phyloP scores from a whole-genome alignment of 140 eudicot genomes.

The Flaveria floridana region DNA sequence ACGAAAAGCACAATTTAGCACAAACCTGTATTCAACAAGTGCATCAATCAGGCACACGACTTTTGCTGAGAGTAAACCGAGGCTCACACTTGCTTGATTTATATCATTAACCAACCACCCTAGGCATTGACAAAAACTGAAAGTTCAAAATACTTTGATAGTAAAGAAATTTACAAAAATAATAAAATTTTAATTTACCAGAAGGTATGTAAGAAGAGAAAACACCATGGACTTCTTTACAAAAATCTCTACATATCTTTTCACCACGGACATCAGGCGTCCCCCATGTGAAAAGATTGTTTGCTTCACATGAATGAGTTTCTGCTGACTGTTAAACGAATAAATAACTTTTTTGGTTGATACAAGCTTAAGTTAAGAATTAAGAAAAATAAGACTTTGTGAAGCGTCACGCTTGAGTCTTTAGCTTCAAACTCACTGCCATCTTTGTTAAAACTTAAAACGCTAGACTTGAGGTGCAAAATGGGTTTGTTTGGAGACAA shows the following conservation, averaged over 20 bases:
- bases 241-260: conserved; percentile 44
- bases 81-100: conserved; percentile 35
- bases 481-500: background rate
- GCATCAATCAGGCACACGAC: conserved; percentile 65
- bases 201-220: conserved; percentile 47
- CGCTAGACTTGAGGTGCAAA: background rate
- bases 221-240: conserved; percentile 38
- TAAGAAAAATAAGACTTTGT: background rate
- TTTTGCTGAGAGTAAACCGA: conserved; percentile 56
- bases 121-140: conserved; percentile 28
- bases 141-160: background rate
- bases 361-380: background rate
- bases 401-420: conserved; percentile 13
- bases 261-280: conserved; percentile 49
- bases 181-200: conserved; percentile 43
- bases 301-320: conserved; percentile 39
- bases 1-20: conserved; percentile 13
- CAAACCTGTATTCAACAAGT: conserved; percentile 72
- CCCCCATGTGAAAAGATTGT: conserved; percentile 55
- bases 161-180: background rate
- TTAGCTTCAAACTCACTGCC: conserved; percentile 1
- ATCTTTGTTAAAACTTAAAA: background rate
- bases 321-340: conserved; percentile 68
- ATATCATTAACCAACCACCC: conserved; percentile 39
- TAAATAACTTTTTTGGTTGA: background rate